phyloP scores from a whole-genome alignment of 306 rosid species.

The Lathyrus sativus region DNA sequence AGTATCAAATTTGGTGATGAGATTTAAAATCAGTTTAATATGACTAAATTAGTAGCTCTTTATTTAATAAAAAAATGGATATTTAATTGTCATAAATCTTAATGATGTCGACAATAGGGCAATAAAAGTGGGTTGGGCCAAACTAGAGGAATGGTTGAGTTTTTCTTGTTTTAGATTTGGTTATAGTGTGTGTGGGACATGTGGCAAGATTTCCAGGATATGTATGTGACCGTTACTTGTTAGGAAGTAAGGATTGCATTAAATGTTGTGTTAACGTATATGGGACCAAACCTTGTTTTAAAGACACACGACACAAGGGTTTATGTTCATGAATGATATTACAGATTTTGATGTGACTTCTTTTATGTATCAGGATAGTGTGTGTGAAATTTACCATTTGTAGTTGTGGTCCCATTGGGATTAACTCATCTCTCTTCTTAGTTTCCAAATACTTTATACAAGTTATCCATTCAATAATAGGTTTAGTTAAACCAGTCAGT shows the following conservation, averaged over 20 bases:
- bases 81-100: not conserved
- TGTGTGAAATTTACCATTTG: conserved; percentile 1
- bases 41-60: too few species aligned
- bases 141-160: conserved; percentile 12
- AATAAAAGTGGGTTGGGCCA: conserved; percentile 35
- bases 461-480: too few species aligned
- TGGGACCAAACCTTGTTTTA: conserved; percentile 22
- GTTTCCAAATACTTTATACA: too few species aligned
- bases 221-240: conserved; percentile 31
- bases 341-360: conserved; percentile 2
- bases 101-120: conserved; percentile 5
- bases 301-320: conserved; percentile 5
- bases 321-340: not conserved
- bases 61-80: not conserved
- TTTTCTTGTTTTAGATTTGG: conserved; percentile 22
- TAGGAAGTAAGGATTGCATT: conserved; percentile 31
- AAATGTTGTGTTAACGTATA: not conserved
- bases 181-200: conserved; percentile 38
- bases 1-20: too few species aligned
- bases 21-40: too few species aligned
- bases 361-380: not conserved
- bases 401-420: not conserved
- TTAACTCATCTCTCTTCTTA: not conserved
- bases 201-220: conserved; percentile 36
- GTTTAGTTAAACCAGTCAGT: too few species aligned